phyloP scores from a whole-genome alignment of 2,329 filamentous ascomycete species.

The Canariomyces notabilis region DNA sequence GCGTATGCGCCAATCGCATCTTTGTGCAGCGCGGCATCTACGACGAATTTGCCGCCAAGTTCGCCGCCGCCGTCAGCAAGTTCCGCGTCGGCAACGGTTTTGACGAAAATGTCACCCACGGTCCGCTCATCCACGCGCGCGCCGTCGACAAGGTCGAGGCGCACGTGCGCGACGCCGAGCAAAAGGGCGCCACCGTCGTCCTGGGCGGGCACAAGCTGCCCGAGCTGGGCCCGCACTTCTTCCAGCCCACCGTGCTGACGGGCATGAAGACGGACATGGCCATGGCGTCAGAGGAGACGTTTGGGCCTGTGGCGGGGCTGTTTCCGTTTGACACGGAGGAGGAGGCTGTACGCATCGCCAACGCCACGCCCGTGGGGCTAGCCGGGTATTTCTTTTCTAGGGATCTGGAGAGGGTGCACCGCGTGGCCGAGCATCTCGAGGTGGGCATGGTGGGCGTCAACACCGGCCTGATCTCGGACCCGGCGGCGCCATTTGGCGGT shows the following conservation, averaged over 20 bases:
- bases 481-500: conserved; percentile 64
- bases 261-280: conserved; percentile 84
- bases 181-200: conserved; percentile 71
- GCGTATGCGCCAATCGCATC: conserved; percentile 82
- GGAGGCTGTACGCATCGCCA: conserved; percentile 81
- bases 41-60: conserved; percentile 63
- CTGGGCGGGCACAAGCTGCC: conserved; percentile 69
- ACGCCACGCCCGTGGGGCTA: conserved; percentile 76
- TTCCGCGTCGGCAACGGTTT: conserved; percentile 77
- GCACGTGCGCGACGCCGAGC: conserved; percentile 73
- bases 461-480: conserved; percentile 61
- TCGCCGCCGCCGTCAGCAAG: conserved; percentile 64
- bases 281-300: conserved; percentile 84
- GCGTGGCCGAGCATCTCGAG: conserved; percentile 66
- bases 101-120: conserved; percentile 66
- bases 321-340: conserved; percentile 86
- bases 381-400: conserved; percentile 89
- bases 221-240: conserved; percentile 80
- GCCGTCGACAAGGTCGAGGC: conserved; percentile 73
- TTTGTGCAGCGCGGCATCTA: conserved; percentile 76
- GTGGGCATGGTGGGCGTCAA: conserved; percentile 87
- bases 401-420: conserved; percentile 53
- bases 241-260: conserved; percentile 80
- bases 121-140: conserved; percentile 78
- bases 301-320: conserved; percentile 85